Conservation (phyloP, 192 early-diverging fungal species). For the Podila clonocystis region DNA sequence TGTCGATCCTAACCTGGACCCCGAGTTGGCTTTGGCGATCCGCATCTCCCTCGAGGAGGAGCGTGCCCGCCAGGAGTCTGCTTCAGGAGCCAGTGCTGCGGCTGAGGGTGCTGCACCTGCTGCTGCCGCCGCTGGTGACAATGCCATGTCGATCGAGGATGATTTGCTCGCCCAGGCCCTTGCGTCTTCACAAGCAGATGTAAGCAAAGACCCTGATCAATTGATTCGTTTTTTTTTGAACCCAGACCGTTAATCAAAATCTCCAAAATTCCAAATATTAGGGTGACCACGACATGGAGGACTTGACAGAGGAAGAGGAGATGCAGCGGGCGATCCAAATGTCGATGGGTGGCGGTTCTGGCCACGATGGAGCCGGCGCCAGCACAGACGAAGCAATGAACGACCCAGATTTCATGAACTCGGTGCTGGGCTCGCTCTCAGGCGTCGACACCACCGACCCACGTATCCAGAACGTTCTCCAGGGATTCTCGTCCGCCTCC, state of each 20-base stretch:
- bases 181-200: constrained; percentile 71
- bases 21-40: constrained; percentile 92
- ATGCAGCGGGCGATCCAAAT: constrained; percentile 76
- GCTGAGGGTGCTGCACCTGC: constrained; percentile 23
- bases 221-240: no score
- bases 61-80: constrained; percentile 85
- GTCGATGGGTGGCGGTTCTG: constrained; percentile 68
- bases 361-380: constrained; percentile 21
- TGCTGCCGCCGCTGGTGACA: constrained; percentile 31
- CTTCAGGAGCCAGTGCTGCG: constrained; percentile 53
- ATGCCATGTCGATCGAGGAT: constrained; percentile 58
- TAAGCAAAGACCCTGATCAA: neutral
- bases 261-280: constrained; percentile 7
- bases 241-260: no score
- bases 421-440: constrained; percentile 83
- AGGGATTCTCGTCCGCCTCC: constrained; percentile 48
- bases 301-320: constrained; percentile 75
- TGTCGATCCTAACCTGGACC: constrained; percentile 93
- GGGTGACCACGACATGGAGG: constrained; percentile 76
- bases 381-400: constrained; percentile 35
- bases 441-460: constrained; percentile 91
- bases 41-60: constrained; percentile 98
- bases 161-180: constrained; percentile 74
- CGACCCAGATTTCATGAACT: constrained; percentile 71
- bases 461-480: constrained; percentile 74